Base-by-base conservation (phyloP, 768 basidiomycete species). In the Gloeostereum incarnatum region DNA sequence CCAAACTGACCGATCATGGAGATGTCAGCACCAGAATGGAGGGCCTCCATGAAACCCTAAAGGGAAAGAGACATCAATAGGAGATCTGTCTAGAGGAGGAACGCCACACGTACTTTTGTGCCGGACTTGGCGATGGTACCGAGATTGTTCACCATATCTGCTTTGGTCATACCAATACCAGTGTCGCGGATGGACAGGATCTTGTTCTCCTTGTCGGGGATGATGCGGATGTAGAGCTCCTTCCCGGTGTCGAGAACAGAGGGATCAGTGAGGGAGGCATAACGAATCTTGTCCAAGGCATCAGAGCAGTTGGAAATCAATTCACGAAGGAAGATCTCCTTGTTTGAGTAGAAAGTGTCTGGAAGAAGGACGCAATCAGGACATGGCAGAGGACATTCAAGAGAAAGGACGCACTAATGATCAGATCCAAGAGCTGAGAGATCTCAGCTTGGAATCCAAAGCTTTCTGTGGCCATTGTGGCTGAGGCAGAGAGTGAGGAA, bases 271-370 rank as follows among this genome's bases (percentile, higher is more conserved):
- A 98, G 72, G 39, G 96, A 94, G 23, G 86, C 76, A 62, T 98
- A 99, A 34, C 96, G 90, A 56, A 98, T 87, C 75, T 98, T 98
- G 71, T 99, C 96, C 63, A 98, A 79, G 35, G 96, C 96, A 78
- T 98, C 96, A 43, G 96, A 98, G 48, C 71, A 68, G 69, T 97
- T 97, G 48, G 94, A 98, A 66, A 94, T 97, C 51, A 98, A 46
- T 67, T 98, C 96, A 60, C 96, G 88, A 51, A 99, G 82, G 80
- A 98, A 98, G 63, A 99, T 98, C 69, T 97, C 94, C 75, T 99
- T 99, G 82, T 99, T 97, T 45, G 92, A 96, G 81, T 98, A 99
- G 81, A 98, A 98, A 46, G 94, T 97, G 75, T 97, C 87, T 89
- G 48, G 14, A n/a, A 7, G 32, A 35, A 10, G 11, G 38, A 36